Percentiles rank a stretch among this genome's conserved stretches.
Evolutionary conservation across 306 rosid genomes (phyloP).

Genomic region (Vigna nakashimae): DNA sequence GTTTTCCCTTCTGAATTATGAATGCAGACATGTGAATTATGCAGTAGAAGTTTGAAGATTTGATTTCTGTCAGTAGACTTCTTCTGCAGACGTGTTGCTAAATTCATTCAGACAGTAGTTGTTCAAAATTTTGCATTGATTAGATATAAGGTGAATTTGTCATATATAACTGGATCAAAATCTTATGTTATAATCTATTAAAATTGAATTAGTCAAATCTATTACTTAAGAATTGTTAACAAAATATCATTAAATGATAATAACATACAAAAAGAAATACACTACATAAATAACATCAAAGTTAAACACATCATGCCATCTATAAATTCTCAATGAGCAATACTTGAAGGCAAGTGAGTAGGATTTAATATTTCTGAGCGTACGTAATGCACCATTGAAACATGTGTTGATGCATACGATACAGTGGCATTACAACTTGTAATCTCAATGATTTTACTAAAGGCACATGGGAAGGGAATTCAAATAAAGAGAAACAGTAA

Average conservation of each 20-base stretch:
- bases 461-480: conserved; percentile 26
- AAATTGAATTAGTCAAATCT: no score
- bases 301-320: background rate
- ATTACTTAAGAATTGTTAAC: background rate
- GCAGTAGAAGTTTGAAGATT: conserved; percentile 10
- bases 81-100: background rate
- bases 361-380: conserved; percentile 20
- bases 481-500: conserved; percentile 35
- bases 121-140: no score
- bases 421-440: conserved; percentile 30
- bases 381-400: conserved; percentile 14
- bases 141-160: no score
- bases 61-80: background rate
- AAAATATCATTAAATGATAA: background rate
- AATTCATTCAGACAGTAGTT: background rate
- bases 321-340: conserved; percentile 13
- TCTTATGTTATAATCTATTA: no score
- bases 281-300: background rate
- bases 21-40: conserved; percentile 54
- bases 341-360: background rate
- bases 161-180: no score
- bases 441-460: conserved; percentile 28
- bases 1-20: conserved; percentile 44
- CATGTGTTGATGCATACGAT: conserved; percentile 36
- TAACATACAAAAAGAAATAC: background rate